Evolutionary conservation across 352 stramenopile genomes (phyloP).

Genomic region (Phytophthora megakarya): DNA sequence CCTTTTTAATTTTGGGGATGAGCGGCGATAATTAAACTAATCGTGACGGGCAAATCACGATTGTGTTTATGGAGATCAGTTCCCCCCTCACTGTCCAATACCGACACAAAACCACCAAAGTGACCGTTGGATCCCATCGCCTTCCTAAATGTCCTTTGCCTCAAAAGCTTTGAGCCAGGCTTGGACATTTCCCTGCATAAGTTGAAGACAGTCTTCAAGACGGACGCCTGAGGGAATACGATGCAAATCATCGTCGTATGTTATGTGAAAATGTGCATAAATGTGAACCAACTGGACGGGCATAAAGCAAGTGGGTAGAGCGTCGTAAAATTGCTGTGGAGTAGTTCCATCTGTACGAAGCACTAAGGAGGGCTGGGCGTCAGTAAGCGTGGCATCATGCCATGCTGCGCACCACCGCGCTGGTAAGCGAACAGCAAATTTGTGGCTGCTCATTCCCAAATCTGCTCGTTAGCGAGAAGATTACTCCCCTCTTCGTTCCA

Average conservation of each 20-base stretch:
- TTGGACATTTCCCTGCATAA: neutral
- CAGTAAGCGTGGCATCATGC: slow-evolving; percentile 7
- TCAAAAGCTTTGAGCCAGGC: neutral
- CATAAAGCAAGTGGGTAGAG: slow-evolving; percentile 6
- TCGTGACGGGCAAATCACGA: no score
- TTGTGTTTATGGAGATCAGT: no score
- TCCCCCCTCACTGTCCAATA: no score
- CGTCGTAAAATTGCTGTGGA: slow-evolving; percentile 13
- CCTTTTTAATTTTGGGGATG: no score
- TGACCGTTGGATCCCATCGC: neutral
- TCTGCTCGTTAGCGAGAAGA: slow-evolving; percentile 30
- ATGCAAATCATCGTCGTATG: slow-evolving; percentile 23
- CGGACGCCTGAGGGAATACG: slow-evolving; percentile 13
- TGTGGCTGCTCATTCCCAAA: slow-evolving; percentile 27
- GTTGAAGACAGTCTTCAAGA: neutral
- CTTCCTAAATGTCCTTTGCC: no score
- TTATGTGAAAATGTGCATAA: slow-evolving; percentile 18
- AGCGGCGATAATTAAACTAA: slow-evolving; percentile 1
- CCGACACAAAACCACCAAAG: neutral
- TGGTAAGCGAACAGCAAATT: slow-evolving; percentile 18
- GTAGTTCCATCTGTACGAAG: slow-evolving; percentile 11
- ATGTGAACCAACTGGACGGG: neutral
- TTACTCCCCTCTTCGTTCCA: slow-evolving; percentile 21
- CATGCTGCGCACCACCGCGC: neutral
- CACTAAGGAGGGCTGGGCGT: neutral